Conservation (phyloP, 176 grass and related monocot genomes). For the Lolium rigidum region DNA sequence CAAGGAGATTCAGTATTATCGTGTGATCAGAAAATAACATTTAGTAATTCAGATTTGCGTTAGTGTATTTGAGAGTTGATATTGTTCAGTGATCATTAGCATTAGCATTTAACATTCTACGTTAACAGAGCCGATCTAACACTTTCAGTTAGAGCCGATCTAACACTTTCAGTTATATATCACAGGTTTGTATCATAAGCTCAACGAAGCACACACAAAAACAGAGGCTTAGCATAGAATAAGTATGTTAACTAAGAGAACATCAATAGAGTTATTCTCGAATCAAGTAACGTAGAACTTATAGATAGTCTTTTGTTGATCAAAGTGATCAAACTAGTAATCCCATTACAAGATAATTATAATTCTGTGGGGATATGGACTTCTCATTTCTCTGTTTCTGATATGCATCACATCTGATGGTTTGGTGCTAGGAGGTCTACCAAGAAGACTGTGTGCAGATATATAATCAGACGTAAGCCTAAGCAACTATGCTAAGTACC, state of each 20-base stretch:
- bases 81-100: background rate
- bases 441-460: background rate
- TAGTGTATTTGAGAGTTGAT: background rate
- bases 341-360: background rate
- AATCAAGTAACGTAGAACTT: background rate
- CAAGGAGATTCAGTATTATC: background rate
- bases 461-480: background rate
- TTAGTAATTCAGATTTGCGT: slow-evolving; percentile 13
- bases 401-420: slow-evolving; percentile 3
- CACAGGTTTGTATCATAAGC: background rate
- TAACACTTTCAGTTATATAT: background rate
- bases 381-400: background rate
- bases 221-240: background rate
- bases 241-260: background rate
- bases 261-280: background rate
- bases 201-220: background rate
- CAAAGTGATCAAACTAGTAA: background rate
- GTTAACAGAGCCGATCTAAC: slow-evolving; percentile 15
- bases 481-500: background rate
- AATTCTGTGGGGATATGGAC: background rate
- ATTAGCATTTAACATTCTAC: background rate
- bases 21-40: slow-evolving; percentile 18
- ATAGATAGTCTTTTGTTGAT: background rate
- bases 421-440: background rate
- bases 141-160: too few species aligned